phyloP scores from a whole-genome alignment of 805 yeast species.

The Deakozyma indianensis region DNA sequence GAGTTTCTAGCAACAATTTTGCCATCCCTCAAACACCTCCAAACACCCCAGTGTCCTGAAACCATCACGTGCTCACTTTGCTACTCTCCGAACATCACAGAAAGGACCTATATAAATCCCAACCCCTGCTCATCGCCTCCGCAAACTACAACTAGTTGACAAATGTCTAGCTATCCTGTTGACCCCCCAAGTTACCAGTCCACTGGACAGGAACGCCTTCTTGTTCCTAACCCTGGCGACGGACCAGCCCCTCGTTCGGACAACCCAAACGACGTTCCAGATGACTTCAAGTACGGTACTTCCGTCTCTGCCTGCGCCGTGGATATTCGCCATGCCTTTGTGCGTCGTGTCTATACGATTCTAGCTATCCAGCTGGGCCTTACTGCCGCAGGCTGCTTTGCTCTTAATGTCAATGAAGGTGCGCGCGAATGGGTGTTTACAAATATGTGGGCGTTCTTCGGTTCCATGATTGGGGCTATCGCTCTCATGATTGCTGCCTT shows the following conservation, averaged over 20 bases:
- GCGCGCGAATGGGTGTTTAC: constrained; percentile 40
- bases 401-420: constrained; percentile 31
- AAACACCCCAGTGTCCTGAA: too few species aligned
- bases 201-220: neutral
- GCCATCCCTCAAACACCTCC: too few species aligned
- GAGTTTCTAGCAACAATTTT: too few species aligned
- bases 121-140: too few species aligned
- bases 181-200: neutral
- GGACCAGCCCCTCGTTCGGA: neutral
- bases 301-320: constrained; percentile 66
- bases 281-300: constrained; percentile 73
- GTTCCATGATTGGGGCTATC: constrained; percentile 44
- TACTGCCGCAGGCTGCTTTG: constrained; percentile 44
- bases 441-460: constrained; percentile 44
- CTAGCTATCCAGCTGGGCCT: constrained; percentile 47
- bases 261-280: constrained; percentile 16
- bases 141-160: too few species aligned
- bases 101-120: too few species aligned
- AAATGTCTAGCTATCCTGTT: too few species aligned
- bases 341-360: constrained; percentile 67
- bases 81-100: too few species aligned
- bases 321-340: constrained; percentile 58
- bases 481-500: constrained; percentile 52
- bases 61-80: too few species aligned
- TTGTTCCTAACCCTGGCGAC: neutral